phyloP scores from a whole-genome alignment of 1,139 yeast species.

The Petasospora rhodanensis region DNA sequence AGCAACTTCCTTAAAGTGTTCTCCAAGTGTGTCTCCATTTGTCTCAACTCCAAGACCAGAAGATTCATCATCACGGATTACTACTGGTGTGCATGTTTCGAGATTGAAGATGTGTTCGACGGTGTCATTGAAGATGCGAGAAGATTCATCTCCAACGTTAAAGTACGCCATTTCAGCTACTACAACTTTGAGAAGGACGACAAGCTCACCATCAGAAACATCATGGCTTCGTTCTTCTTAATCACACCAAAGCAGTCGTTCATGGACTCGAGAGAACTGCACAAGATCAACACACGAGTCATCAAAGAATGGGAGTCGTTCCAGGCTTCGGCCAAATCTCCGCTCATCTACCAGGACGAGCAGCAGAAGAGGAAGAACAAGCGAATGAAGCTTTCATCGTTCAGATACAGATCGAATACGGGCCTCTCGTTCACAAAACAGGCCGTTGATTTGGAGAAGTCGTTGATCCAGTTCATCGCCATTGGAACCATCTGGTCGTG shows the following conservation, averaged over 20 bases:
- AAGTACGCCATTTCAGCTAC: conserved; percentile 21
- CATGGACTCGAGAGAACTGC: conserved; percentile 5
- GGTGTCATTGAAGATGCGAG: conserved; percentile 23
- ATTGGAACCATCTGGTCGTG: conserved; percentile 25
- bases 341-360: neutral
- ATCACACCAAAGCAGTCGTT: conserved; percentile 9
- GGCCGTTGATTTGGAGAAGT: conserved; percentile 17
- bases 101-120: conserved; percentile 23
- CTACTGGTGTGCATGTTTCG: conserved; percentile 24
- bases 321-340: conserved; percentile 7
- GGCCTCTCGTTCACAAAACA: conserved; percentile 20
- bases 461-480: conserved; percentile 17
- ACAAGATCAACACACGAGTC: conserved; percentile 14
- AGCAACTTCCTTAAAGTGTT: conserved; percentile 23
- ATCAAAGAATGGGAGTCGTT: conserved; percentile 23
- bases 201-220: conserved; percentile 20
- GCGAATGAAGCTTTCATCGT: conserved; percentile 16
- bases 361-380: conserved; percentile 4
- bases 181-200: conserved; percentile 18
- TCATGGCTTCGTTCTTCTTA: conserved; percentile 21
- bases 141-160: conserved; percentile 21
- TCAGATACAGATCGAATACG: conserved; percentile 13
- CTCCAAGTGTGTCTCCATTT: conserved; percentile 24
- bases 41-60: conserved; percentile 23
- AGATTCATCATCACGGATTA: conserved; percentile 25